Conservation (phyloP, 768 basidiomycete genomes). For the Xanthoconium purpureum region DNA sequence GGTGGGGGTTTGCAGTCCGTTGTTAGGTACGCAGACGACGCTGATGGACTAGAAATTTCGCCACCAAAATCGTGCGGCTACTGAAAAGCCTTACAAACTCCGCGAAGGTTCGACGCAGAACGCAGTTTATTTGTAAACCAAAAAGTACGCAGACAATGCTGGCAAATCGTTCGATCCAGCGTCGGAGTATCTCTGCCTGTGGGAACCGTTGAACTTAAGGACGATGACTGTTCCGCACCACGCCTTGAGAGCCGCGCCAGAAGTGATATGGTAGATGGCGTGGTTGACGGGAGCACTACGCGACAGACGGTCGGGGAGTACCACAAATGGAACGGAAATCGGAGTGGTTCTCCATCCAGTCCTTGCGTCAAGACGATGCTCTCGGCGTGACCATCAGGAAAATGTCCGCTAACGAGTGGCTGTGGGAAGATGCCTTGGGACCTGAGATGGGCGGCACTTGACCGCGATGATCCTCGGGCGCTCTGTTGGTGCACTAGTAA, state of each 20-base stretch:
- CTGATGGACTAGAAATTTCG: no score
- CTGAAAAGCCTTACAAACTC: no score
- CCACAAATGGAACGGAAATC: constrained; percentile 82
- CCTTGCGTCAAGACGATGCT: constrained; percentile 79
- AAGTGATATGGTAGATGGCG: constrained; percentile 79
- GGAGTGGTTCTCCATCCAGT: constrained; percentile 74
- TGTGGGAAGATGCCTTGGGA: constrained; percentile 71
- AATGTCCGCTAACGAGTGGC: constrained; percentile 60
- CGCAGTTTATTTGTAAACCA: constrained; percentile 69
- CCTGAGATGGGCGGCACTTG: constrained; percentile 68
- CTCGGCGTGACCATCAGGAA: constrained; percentile 55
- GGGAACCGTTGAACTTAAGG: constrained; percentile 80
- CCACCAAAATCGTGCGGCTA: no score
- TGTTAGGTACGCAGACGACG: no score
- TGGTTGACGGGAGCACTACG: constrained; percentile 68
- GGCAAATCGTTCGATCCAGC: constrained; percentile 83
- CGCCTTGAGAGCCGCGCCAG: constrained; percentile 70
- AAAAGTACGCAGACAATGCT: constrained; percentile 82
- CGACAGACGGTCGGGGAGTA: constrained; percentile 66
- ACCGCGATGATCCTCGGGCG: constrained; percentile 70
- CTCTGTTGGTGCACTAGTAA: constrained; percentile 40
- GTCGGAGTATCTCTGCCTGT: constrained; percentile 82
- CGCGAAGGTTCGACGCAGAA: no score
- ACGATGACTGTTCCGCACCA: constrained; percentile 84
- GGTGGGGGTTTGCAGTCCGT: constrained; percentile 32